phyloP scores from a whole-genome alignment of 2,329 filamentous ascomycete genomes.

The Xylariaceae sp. region DNA sequence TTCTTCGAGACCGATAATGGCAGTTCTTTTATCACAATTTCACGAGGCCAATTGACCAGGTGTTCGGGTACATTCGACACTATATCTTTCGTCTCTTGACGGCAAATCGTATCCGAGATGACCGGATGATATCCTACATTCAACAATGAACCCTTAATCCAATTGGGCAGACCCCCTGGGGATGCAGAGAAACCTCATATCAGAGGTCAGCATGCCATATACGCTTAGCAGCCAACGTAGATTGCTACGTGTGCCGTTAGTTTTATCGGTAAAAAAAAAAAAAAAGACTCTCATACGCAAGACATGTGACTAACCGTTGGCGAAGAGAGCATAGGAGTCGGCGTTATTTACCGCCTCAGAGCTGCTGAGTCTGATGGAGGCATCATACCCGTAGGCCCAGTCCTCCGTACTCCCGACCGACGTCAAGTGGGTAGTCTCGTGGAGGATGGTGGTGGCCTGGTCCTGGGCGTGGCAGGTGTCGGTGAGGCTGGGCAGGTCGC shows the following conservation, averaged over 20 bases:
- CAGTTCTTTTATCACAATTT: no score
- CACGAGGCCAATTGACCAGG: no score
- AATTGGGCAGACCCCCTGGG: no score
- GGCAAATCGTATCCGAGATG: no score
- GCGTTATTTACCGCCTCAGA: conserved; percentile 55
- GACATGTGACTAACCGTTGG: conserved; percentile 36
- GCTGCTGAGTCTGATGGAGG: conserved; percentile 43
- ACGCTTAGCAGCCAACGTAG: conserved; percentile 36
- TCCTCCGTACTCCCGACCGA: conserved; percentile 54
- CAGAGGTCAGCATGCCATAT: background rate
- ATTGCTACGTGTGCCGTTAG: conserved; percentile 27
- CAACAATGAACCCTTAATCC: no score
- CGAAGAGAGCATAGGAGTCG: conserved; percentile 49
- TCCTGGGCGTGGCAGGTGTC: conserved; percentile 57
- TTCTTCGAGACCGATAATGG: no score
- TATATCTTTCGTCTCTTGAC: no score
- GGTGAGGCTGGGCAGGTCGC: conserved; percentile 43
- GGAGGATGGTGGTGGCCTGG: conserved; percentile 58
- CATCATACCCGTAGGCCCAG: conserved; percentile 49
- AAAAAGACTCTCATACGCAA: background rate
- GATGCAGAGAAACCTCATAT: background rate
- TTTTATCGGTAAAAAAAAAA: background rate
- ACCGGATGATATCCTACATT: no score
- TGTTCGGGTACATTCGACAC: no score
- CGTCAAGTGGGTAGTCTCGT: conserved; percentile 60